Base-by-base conservation (phyloP, 768 basidiomycete species). In the Amanita fuliginea region DNA sequence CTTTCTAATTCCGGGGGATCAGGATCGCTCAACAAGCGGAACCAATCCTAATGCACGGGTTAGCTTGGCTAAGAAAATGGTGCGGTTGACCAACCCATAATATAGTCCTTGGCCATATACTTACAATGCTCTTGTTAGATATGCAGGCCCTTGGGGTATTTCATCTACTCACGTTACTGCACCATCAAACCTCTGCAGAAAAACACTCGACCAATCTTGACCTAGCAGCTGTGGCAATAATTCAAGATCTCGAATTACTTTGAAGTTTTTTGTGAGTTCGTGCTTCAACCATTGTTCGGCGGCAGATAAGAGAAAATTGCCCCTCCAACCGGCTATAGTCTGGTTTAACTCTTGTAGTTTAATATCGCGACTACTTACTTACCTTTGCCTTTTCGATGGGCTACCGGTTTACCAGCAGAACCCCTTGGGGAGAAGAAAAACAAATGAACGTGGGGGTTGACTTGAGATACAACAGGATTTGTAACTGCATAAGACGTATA, bases 181-280 rank as follows among this genome's bases (percentile, higher is more conserved):
- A 3, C 88, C 88, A 56, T 91, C 91, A 60, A 96, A 97, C 44
- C 90, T 78, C 63, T 98, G 96, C 44, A 98, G 68, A 62, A 98
- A 99, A 9, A 98, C 91, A 54, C 86, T 86, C 0, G 89, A 91
- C 95, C 95, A 98, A 62, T 99, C 95, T 61, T 76, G 91, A 2
- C 94, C 94, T 4, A 95, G 70, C 2, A 98, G 58, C 51, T 91
- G 84, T n/a, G 96, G 96, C 48, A 98, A 73, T 18, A 99, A 76
- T 60, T 99, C 96, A 1, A 99, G 75, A 62, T 98, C 96, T 36
- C 96, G 84, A 51, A 99, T 99, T 45, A 98, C 88, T 68, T 89
- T 92, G 75, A 95, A 94, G 60, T 97, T 96, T 72, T 97, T 98
- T 3, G 91, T 88, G 10, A 99, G 70, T 61, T 98, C 95, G 37